Evolutionary conservation across 768 basidiomycete genomes (phyloP).

Genomic region (Symmetrospora coprosmae): DNA sequence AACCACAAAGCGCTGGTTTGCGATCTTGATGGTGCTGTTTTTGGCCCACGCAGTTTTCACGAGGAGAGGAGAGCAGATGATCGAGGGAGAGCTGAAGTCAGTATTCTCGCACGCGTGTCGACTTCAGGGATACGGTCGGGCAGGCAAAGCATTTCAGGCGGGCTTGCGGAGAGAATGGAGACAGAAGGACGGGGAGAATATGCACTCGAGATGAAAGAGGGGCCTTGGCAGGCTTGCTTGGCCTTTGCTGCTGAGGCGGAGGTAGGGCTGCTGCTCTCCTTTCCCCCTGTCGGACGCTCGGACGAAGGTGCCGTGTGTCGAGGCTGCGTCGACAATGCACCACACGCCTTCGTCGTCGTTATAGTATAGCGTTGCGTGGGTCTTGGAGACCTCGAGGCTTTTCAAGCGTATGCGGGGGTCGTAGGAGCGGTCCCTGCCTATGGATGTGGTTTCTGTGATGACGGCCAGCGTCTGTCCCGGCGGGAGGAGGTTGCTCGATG

Average conservation of each 20-base stretch:
- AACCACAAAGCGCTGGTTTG: conserved; percentile 13
- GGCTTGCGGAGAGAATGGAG: too few species aligned
- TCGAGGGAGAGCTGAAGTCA: not conserved
- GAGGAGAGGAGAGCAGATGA: not conserved
- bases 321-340: conserved; percentile 14
- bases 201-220: conserved; percentile 8
- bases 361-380: conserved; percentile 8
- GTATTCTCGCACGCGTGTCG: not conserved
- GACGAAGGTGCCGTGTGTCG: conserved; percentile 10
- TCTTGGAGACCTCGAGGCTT: not conserved
- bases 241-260: conserved; percentile 5
- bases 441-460: not conserved
- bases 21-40: conserved; percentile 6
- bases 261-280: conserved; percentile 1
- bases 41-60: not conserved
- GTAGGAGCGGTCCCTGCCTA: conserved; percentile 16
- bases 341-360: not conserved
- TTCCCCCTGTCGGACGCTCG: too few species aligned
- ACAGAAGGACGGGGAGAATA: not conserved
- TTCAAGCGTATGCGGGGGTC: conserved; percentile 5
- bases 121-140: not conserved
- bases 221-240: not conserved
- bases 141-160: not conserved
- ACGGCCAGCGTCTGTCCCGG: not conserved
- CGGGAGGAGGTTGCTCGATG: conserved; percentile 2